Conservation (phyloP, 2,329 filamentous ascomycete species). For the Colletotrichum nymphaeae region DNA sequence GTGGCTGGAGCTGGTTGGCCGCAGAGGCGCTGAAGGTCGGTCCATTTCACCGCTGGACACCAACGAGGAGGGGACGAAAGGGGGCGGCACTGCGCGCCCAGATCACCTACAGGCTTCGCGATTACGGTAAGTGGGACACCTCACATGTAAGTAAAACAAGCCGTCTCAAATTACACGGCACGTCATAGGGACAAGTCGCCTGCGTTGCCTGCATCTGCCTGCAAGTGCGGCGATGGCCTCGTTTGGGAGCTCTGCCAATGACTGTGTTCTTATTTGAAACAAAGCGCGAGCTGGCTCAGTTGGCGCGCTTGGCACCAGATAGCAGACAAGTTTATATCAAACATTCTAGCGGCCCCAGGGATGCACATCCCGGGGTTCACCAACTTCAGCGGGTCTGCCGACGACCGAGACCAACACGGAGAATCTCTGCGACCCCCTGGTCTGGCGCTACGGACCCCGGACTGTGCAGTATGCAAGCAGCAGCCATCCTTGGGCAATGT, state of each 20-base stretch:
- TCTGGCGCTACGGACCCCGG: conserved; percentile 14
- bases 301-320: conserved; percentile 20
- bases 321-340: conserved; percentile 21
- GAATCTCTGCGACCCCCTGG: conserved; percentile 4
- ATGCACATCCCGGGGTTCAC: conserved; percentile 21
- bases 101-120: neutral
- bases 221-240: conserved; percentile 2
- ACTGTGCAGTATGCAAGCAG: neutral
- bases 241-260: conserved; percentile 14
- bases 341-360: conserved; percentile 23
- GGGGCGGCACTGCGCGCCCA: neutral
- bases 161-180: conserved; percentile 5
- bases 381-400: conserved; percentile 15
- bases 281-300: neutral
- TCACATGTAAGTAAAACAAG: conserved; percentile 17
- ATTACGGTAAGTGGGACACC: neutral
- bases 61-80: neutral
- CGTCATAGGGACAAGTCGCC: conserved; percentile 25
- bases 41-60: neutral
- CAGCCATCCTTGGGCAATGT: neutral
- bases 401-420: conserved; percentile 25
- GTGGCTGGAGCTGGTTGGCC: neutral
- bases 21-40: neutral
- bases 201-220: neutral
- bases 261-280: conserved; percentile 27